Conservation (phyloP, 2,329 filamentous ascomycete species). For the Fusarium sublunatum region DNA sequence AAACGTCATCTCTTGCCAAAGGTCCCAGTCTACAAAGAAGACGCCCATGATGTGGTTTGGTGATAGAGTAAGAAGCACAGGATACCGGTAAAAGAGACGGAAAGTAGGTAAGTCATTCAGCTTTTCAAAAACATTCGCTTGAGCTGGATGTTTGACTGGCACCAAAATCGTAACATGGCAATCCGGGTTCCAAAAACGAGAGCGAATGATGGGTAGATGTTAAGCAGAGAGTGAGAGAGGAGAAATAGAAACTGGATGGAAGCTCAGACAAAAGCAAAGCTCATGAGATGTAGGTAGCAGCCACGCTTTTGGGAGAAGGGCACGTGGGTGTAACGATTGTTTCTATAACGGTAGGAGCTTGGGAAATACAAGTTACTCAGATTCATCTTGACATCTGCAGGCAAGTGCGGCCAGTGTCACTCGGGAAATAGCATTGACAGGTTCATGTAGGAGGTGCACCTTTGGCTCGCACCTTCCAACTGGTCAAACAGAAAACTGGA, state of each 20-base stretch:
- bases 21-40: constrained; percentile 77
- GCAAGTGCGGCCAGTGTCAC: constrained; percentile 28
- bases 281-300: background rate
- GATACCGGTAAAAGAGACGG: constrained; percentile 1
- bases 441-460: background rate
- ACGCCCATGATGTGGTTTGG: constrained; percentile 46
- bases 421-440: constrained; percentile 1
- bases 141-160: constrained; percentile 11
- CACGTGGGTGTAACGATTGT: constrained; percentile 5
- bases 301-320: background rate
- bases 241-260: background rate
- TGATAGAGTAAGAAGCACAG: constrained; percentile 8
- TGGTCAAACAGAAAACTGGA: background rate
- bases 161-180: constrained; percentile 36
- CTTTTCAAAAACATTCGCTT: constrained; percentile 20
- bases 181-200: constrained; percentile 38
- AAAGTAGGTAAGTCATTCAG: constrained; percentile 10
- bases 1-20: constrained; percentile 93
- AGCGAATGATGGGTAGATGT: constrained; percentile 13
- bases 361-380: background rate
- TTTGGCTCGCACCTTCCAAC: background rate
- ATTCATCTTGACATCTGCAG: constrained; percentile 11
- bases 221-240: constrained; percentile 5
- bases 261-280: constrained; percentile 2
- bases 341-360: no score